Conservation (phyloP, 345 rosid genomes). For the Reutealis trisperma region DNA sequence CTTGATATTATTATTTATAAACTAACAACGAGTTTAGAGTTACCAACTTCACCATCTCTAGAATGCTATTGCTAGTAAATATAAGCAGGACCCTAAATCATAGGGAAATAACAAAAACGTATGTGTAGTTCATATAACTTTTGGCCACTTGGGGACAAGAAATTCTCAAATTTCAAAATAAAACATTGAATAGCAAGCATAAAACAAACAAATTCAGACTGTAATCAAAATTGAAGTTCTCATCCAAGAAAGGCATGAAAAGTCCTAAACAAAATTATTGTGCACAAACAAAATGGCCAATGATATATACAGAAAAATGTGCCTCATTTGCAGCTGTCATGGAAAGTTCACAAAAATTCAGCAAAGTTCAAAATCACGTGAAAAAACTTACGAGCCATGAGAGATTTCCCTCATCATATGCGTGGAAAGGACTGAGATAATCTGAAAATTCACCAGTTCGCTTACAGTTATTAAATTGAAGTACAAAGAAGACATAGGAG, state of each 20-base stretch:
- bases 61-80: not conserved
- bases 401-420: conserved; percentile 70
- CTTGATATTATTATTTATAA: not conserved
- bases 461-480: conserved; percentile 4
- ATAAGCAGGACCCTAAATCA: not conserved
- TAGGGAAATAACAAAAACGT: not conserved
- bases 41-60: not conserved
- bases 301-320: not conserved
- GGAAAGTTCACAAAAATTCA: not conserved
- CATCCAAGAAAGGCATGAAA: not conserved
- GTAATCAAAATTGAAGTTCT: not conserved
- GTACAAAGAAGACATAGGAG: not conserved
- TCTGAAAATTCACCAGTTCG: conserved; percentile 33
- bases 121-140: not conserved
- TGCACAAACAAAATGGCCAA: not conserved
- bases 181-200: not conserved
- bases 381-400: conserved; percentile 59
- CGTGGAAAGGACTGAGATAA: conserved; percentile 69
- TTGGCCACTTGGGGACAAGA: not conserved
- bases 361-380: not conserved
- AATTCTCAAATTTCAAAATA: not conserved
- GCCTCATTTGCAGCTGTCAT: not conserved
- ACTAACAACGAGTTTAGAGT: not conserved
- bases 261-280: no score
- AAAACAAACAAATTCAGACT: not conserved